Percentiles rank a stretch among this genome's conserved stretches.
These are phyloP conservation scores for Penicillium sclerotigenum DNA, from an alignment of 2,329 filamentous ascomycete species.

Conservation along the genomic window DNA sequence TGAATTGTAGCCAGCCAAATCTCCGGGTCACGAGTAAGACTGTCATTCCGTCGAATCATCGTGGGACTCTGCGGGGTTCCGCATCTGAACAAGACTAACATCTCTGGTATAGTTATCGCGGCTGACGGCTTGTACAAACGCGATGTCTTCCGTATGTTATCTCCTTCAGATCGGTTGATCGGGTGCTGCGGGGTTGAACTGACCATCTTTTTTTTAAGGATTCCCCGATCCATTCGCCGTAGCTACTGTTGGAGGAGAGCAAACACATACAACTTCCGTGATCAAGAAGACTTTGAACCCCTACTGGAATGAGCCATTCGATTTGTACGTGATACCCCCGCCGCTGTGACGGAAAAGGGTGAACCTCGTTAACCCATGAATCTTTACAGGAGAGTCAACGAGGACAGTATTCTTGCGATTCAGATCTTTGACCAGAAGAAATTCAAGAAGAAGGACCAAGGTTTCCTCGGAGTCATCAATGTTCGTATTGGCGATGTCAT, in stretches of 20 bases:
- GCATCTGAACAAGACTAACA: slow-evolving; percentile 20
- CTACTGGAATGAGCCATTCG: slow-evolving; percentile 99
- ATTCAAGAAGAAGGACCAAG: slow-evolving; percentile 99
- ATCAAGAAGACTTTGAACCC: slow-evolving; percentile 97
- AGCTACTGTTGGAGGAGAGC: slow-evolving; percentile 93
- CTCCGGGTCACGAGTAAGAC: slow-evolving; percentile 83
- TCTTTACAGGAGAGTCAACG: slow-evolving; percentile 70
- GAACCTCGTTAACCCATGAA: slow-evolving; percentile 12
- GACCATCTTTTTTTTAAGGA: slow-evolving; percentile 52
- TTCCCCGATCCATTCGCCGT: slow-evolving; percentile 98
- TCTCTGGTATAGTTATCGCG: slow-evolving; percentile 74
- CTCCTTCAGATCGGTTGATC: slow-evolving; percentile 9
- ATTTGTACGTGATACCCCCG: slow-evolving; percentile 66
- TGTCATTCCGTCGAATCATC: slow-evolving; percentile 10
- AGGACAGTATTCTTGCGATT: slow-evolving; percentile 94
- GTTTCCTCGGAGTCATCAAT: slow-evolving; percentile 96
- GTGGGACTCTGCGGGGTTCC: slow-evolving; percentile 23
- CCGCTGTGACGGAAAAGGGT: background rate
- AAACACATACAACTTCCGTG: slow-evolving; percentile 95
- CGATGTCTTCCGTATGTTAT: slow-evolving; percentile 92
- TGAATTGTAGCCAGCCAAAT: slow-evolving; percentile 67
- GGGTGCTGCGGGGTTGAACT: slow-evolving; percentile 14
- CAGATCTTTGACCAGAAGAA: slow-evolving; percentile 99
- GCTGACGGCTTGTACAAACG: slow-evolving; percentile 98
- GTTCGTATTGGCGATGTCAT: slow-evolving; percentile 92